Percentiles rank a stretch among this genome's conserved stretches.
Evolutionary conservation across 805 yeast species (phyloP).

Genomic region (Metschnikowia matae): DNA sequence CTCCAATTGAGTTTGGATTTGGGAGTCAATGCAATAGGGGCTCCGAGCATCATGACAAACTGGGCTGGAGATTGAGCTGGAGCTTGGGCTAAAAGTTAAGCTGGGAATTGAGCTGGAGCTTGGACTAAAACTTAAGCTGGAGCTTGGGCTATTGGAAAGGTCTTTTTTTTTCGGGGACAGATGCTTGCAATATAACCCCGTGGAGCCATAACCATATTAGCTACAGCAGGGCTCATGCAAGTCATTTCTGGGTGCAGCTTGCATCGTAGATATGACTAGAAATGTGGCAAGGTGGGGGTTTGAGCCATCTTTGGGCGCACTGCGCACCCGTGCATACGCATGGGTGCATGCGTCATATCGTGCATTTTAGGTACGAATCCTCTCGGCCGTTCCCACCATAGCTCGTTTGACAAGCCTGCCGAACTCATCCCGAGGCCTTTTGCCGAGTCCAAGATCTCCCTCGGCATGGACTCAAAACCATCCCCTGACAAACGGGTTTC

Average conservation of each 20-base stretch:
- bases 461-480: neutral
- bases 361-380: neutral
- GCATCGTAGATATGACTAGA: neutral
- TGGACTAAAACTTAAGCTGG: neutral
- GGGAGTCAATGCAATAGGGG: slow-evolving; percentile 5
- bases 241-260: neutral
- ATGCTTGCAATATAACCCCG: neutral
- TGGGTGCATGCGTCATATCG: neutral
- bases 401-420: neutral
- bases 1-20: slow-evolving; percentile 10
- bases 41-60: slow-evolving; percentile 5
- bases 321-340: neutral
- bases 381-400: neutral
- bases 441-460: neutral
- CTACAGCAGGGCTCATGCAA: neutral
- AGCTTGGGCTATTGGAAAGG: neutral
- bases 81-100: too few species aligned
- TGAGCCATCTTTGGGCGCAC: neutral
- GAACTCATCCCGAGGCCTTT: neutral
- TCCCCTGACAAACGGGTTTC: too few species aligned
- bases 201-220: neutral
- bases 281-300: neutral
- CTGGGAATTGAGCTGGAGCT: neutral
- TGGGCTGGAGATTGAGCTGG: too few species aligned
- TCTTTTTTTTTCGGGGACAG: neutral